Conservation (phyloP, 805 yeast genomes). For the Yarrowia sp. region DNA sequence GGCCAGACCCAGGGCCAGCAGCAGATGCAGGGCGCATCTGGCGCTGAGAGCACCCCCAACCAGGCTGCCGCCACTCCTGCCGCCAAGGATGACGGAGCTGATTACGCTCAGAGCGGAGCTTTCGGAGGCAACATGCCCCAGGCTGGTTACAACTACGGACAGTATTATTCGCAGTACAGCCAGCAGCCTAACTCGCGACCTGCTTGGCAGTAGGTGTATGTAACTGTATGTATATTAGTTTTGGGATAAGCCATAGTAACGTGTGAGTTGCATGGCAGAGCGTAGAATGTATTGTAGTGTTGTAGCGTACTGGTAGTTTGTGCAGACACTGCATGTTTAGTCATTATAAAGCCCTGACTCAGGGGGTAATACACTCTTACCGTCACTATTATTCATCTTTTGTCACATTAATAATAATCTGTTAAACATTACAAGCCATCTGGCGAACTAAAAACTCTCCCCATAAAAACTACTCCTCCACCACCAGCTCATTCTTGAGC, state of each 20-base stretch:
- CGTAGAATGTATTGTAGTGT: no score
- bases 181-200: constrained; percentile 25
- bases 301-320: no score
- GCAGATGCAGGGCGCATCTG: background rate
- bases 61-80: constrained; percentile 9
- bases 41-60: background rate
- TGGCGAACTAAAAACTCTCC: background rate
- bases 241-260: background rate
- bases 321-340: no score
- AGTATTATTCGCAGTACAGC: constrained; percentile 26
- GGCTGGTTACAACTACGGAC: constrained; percentile 26
- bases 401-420: constrained; percentile 3
- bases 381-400: background rate
- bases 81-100: constrained; percentile 8
- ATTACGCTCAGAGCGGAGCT: constrained; percentile 2
- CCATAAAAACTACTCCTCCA: background rate
- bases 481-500: constrained; percentile 28
- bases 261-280: no score
- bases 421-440: constrained; percentile 13
- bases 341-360: no score
- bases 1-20: constrained; percentile 13
- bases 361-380: no score
- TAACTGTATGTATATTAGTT: constrained; percentile 21
- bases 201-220: constrained; percentile 20
- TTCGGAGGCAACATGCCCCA: constrained; percentile 26